Evolutionary conservation across 192 early-diverging fungal species (phyloP).

Genomic region (Backusella sp.): DNA sequence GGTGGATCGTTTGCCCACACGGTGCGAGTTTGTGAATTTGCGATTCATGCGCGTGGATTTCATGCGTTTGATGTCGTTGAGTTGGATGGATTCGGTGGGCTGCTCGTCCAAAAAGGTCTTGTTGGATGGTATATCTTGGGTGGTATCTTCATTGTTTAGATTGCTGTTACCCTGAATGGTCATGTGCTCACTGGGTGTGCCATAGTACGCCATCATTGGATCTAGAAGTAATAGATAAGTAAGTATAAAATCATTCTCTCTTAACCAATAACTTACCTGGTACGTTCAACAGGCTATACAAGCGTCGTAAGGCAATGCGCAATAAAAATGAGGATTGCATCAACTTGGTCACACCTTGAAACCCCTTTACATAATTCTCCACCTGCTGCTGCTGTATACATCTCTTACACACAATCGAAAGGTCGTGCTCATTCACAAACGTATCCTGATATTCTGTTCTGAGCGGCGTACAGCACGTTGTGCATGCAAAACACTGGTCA

Average conservation of each 20-base stretch:
- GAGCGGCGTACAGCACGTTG: slow-evolving; percentile 46
- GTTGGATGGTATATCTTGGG: background rate
- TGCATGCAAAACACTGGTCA: slow-evolving; percentile 76
- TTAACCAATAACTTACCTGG: slow-evolving; percentile 3
- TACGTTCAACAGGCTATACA: slow-evolving; percentile 73
- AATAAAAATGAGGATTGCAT: slow-evolving; percentile 92
- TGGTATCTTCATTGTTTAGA: background rate
- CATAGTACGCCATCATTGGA: slow-evolving; percentile 16
- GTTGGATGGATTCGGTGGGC: slow-evolving; percentile 34
- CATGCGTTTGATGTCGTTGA: slow-evolving; percentile 55
- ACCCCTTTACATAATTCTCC: slow-evolving; percentile 33
- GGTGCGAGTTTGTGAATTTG: slow-evolving; percentile 28
- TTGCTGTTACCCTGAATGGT: background rate
- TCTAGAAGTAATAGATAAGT: background rate
- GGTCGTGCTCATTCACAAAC: slow-evolving; percentile 1
- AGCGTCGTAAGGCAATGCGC: slow-evolving; percentile 74
- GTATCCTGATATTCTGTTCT: slow-evolving; percentile 13
- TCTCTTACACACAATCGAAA: slow-evolving; percentile 33
- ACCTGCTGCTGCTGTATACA: slow-evolving; percentile 23
- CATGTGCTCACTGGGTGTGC: background rate
- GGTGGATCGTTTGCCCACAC: slow-evolving; percentile 49
- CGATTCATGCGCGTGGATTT: slow-evolving; percentile 52
- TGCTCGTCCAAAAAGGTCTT: slow-evolving; percentile 3
- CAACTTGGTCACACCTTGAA: slow-evolving; percentile 80
- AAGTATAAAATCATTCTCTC: background rate